Base-by-base conservation (phyloP, 257 asterid genomes). In the Echites panduratus region DNA sequence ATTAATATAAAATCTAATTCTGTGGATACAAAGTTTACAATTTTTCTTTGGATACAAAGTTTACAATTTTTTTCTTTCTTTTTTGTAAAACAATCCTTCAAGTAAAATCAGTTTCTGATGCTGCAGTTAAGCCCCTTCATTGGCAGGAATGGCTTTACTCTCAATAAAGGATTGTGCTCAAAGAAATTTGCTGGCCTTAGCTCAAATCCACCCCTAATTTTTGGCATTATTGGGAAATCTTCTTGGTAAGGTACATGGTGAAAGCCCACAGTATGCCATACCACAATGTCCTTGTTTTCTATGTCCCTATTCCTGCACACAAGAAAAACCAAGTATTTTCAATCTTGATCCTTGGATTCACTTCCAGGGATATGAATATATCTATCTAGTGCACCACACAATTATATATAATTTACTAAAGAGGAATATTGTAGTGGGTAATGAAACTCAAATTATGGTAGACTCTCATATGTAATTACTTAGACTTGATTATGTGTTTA, bases 221-320 rank as follows among this genome's bases (percentile, higher is more conserved):
- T 69, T 19, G 79, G 57, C 78, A 75, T 75, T 57, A 75, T 26
- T 20, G 78, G 78, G 45, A 75, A 92, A 71, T 92, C 97, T 70
- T 92, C 98, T 64, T 90, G 97, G 74, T 86, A 87, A 19, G 96
- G 98, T 13, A 89, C 86, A 27, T 90, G 97, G 78, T 92, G 98
- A 83, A 90, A 85, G 1, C 97, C 97, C 67, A 92, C 66, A 8
- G 97, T 92, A 52, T 92, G 89, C 97, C 98, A 90, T 71, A 90
- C 0, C 70, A 92, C 97, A 4, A 89, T 89, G 80, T 92, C 98
- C 82, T 79, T 84, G 84, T 92, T 90, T 82, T 89, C 96, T 29
- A 90, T 90, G 16, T 83, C 58, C 52, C 97, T 78, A 71, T 92
- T 90, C 87, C 98, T 90, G 86, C 78, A 79, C 20, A 61, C 27